Percentiles rank a stretch among this genome's conserved stretches.
phyloP scores from a whole-genome alignment of 2,329 filamentous ascomycete species.

The Claviceps spartinae region DNA sequence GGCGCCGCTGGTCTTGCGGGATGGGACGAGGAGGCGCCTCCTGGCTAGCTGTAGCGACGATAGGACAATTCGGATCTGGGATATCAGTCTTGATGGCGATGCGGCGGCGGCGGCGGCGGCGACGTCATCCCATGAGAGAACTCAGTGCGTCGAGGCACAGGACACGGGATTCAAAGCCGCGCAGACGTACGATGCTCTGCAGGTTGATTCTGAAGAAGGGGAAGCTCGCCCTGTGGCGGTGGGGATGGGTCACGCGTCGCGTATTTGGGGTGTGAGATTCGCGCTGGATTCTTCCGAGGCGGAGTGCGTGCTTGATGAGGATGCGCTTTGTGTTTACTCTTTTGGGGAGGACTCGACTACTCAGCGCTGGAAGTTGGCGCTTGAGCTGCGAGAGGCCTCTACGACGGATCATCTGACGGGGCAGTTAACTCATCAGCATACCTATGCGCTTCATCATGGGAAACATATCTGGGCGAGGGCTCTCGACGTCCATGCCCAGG shows the following conservation, averaged over 20 bases:
- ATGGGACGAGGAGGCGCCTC: conserved; percentile 38
- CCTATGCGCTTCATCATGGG: conserved; percentile 56
- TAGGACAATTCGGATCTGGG: conserved; percentile 77
- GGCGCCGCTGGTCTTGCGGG: conserved; percentile 26
- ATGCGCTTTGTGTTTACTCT: conserved; percentile 42
- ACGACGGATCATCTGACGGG: conserved; percentile 4
- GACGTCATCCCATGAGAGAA: not conserved
- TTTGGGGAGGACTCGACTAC: conserved; percentile 75
- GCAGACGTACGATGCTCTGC: conserved; percentile 12
- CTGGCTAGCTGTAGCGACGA: conserved; percentile 92
- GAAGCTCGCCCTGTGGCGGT: conserved; percentile 43
- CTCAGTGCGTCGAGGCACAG: not conserved
- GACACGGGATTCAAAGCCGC: conserved; percentile 49
- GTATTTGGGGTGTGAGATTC: conserved; percentile 81
- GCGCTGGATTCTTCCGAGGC: conserved; percentile 5
- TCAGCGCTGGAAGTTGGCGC: conserved; percentile 48
- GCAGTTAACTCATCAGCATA: conserved; percentile 37
- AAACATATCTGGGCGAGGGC: conserved; percentile 84
- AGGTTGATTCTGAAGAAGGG: conserved; percentile 2
- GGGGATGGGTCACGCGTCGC: conserved; percentile 73
- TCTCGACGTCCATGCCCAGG: conserved; percentile 15
- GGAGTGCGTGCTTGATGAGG: conserved; percentile 4
- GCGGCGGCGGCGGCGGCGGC: not conserved
- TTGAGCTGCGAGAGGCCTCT: not conserved
- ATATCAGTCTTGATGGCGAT: conserved; percentile 44